A percentile compares a stretch with the other conserved stretches of the same genome.
These are phyloP conservation scores for Clarireedia sp. DNA, from an alignment of 2,329 filamentous ascomycete genomes.

Conservation along the genomic window DNA sequence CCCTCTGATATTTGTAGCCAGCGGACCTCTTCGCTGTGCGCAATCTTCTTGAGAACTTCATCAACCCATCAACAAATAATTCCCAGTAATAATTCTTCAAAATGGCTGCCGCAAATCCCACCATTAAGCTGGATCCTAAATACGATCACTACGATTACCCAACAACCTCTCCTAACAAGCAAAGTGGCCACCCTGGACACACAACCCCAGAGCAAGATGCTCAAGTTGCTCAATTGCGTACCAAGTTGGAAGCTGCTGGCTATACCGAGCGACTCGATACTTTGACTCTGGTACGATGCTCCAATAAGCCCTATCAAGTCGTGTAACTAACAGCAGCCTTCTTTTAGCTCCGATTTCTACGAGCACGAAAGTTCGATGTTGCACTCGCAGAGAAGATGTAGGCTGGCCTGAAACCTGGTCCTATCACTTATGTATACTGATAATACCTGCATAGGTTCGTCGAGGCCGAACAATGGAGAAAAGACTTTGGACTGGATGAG, in stretches of 20 bases:
- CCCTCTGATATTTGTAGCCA: not conserved
- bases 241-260: conserved; percentile 75
- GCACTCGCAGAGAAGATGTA: conserved; percentile 80
- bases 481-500: conserved; percentile 76
- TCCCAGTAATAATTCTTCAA: conserved; percentile 8
- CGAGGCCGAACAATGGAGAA: conserved; percentile 85
- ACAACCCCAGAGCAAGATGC: conserved; percentile 83
- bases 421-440: conserved; percentile 11
- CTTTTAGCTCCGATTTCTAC: conserved; percentile 71
- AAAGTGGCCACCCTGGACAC: conserved; percentile 78
- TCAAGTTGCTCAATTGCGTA: conserved; percentile 76
- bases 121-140: conserved; percentile 63
- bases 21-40: not conserved
- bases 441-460: conserved; percentile 59
- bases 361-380: conserved; percentile 93
- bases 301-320: not conserved
- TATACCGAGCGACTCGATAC: conserved; percentile 84
- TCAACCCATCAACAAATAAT: not conserved
- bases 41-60: not conserved
- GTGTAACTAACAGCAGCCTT: not conserved
- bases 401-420: conserved; percentile 28
- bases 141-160: conserved; percentile 97
- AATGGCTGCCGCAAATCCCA: conserved; percentile 23
- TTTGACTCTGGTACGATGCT: conserved; percentile 65
- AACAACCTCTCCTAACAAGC: conserved; percentile 60